These are phyloP conservation scores for Xylaria castorea DNA, from an alignment of 495 filamentous ascomycete genomes.

Conservation along the genomic window DNA sequence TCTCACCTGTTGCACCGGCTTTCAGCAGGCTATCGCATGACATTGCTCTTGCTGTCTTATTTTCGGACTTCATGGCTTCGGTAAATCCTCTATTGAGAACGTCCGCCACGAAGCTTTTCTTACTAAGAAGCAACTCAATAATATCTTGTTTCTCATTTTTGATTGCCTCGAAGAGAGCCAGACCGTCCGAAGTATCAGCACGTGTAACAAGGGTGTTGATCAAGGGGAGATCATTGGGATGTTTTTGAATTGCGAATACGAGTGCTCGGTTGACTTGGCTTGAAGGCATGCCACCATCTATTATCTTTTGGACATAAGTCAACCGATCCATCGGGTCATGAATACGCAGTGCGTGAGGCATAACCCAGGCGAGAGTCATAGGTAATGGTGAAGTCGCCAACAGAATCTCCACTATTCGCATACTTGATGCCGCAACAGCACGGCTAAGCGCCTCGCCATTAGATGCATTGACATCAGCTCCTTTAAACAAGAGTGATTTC, in stretches of 20 bases:
- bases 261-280: constrained; percentile 52
- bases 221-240: constrained; percentile 48
- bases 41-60: constrained; percentile 38
- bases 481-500: constrained; percentile 47
- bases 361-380: constrained; percentile 43
- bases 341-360: constrained; percentile 53
- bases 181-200: constrained; percentile 51
- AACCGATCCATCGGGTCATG: constrained; percentile 51
- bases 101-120: constrained; percentile 36
- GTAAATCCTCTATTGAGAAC: constrained; percentile 44
- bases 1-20: constrained; percentile 43
- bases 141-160: constrained; percentile 44
- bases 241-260: constrained; percentile 48
- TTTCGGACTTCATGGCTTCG: constrained; percentile 41
- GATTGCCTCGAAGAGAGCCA: constrained; percentile 48
- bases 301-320: constrained; percentile 48
- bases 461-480: constrained; percentile 52
- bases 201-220: constrained; percentile 45
- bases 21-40: constrained; percentile 48
- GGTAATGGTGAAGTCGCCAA: constrained; percentile 41
- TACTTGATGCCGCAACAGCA: constrained; percentile 47
- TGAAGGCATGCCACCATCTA: constrained; percentile 48
- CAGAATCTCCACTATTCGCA: constrained; percentile 49
- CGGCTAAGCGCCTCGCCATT: constrained; percentile 50
- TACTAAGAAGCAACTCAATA: constrained; percentile 48